phyloP scores from a whole-genome alignment of 2,329 filamentous ascomycete species.

The Stromatinia cepivora region DNA sequence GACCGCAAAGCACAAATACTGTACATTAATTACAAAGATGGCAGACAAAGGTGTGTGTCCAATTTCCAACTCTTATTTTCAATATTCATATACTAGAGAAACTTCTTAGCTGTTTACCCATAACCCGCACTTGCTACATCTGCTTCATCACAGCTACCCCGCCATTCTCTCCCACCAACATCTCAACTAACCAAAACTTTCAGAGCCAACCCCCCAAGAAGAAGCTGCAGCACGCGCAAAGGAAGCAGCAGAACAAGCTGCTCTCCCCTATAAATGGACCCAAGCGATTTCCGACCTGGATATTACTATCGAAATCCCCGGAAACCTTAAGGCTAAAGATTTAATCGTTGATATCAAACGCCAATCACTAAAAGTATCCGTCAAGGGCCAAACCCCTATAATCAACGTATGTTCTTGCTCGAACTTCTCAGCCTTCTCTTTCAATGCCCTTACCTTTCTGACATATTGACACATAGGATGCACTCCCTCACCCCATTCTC shows the following conservation, averaged over 20 bases:
- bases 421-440: not conserved
- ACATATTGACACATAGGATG: slow-evolving; percentile 58
- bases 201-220: slow-evolving; percentile 47
- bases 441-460: not conserved
- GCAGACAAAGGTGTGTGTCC: slow-evolving; percentile 33
- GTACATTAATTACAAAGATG: slow-evolving; percentile 26
- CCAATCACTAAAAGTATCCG: slow-evolving; percentile 70
- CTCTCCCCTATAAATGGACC: slow-evolving; percentile 94
- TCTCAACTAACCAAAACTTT: slow-evolving; percentile 18
- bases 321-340: slow-evolving; percentile 81
- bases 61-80: not conserved
- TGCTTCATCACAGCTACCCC: slow-evolving; percentile 15
- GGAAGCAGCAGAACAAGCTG: slow-evolving; percentile 83
- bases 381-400: slow-evolving; percentile 87
- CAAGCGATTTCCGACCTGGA: slow-evolving; percentile 91
- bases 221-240: slow-evolving; percentile 63
- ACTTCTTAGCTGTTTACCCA: not conserved
- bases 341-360: slow-evolving; percentile 81
- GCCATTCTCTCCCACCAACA: slow-evolving; percentile 5
- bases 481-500: slow-evolving; percentile 75
- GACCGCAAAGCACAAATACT: slow-evolving; percentile 24
- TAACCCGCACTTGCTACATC: not conserved
- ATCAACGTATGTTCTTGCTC: slow-evolving; percentile 62
- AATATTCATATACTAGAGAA: not conserved
- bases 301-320: slow-evolving; percentile 73